Evolutionary conservation across 306 rosid species (phyloP).

Genomic region (Astragalus membranaceus): DNA sequence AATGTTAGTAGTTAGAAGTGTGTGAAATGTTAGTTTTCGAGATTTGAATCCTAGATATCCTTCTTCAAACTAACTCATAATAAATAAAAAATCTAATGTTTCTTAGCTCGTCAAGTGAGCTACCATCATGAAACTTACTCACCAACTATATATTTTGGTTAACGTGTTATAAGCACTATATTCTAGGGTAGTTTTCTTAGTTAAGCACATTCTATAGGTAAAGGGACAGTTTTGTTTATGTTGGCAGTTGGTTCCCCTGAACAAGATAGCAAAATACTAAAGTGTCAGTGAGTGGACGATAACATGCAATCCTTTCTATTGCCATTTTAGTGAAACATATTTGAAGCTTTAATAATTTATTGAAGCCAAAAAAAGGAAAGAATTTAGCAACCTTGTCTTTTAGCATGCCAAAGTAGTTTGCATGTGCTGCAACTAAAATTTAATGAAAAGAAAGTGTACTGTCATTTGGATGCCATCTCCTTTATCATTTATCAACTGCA

Average conservation of each 20-base stretch:
- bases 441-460: background rate
- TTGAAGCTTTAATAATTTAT: slow-evolving; percentile 4
- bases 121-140: too few relatives aligned
- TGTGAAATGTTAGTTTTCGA: too few relatives aligned
- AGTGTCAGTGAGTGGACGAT: slow-evolving; percentile 41
- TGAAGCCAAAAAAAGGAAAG: slow-evolving; percentile 8
- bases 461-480: background rate
- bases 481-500: slow-evolving; percentile 13
- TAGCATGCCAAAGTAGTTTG: slow-evolving; percentile 36
- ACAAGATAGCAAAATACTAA: slow-evolving; percentile 25
- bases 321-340: slow-evolving; percentile 12
- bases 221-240: slow-evolving; percentile 22
- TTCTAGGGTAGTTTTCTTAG: slow-evolving; percentile 43
- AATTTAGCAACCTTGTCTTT: slow-evolving; percentile 29
- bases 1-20: too few relatives aligned
- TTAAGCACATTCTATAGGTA: slow-evolving; percentile 23
- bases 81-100: too few relatives aligned
- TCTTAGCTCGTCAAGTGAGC: too few relatives aligned
- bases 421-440: slow-evolving; percentile 43
- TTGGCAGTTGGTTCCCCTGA: slow-evolving; percentile 28
- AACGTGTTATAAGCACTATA: too few relatives aligned
- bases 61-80: too few relatives aligned
- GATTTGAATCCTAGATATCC: too few relatives aligned
- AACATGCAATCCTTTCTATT: slow-evolving; percentile 44
- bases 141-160: too few relatives aligned